Evolutionary conservation across 225 moss, liverwort and hornwort genomes (phyloP).

Genomic region (Sphagnum tenellum): DNA sequence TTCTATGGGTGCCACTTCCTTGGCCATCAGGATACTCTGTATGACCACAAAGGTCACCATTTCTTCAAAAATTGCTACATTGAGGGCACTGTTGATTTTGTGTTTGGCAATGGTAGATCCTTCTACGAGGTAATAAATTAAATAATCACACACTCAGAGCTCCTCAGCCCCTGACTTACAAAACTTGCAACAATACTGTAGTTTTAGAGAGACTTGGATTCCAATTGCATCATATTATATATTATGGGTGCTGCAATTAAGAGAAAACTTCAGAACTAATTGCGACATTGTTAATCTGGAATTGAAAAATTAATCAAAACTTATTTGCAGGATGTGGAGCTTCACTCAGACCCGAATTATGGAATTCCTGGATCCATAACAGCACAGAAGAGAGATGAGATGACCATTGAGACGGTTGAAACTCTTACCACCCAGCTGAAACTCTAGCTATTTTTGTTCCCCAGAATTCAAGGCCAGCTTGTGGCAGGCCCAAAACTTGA

Average conservation of each 20-base stretch:
- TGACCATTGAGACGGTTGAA: slow-evolving; percentile 29
- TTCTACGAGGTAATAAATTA: slow-evolving; percentile 33
- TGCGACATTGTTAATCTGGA: neutral
- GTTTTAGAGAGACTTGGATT: neutral
- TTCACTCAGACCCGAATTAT: slow-evolving; percentile 15
- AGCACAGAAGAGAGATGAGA: slow-evolving; percentile 44
- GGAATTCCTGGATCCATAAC: slow-evolving; percentile 40
- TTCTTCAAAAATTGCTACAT: slow-evolving; percentile 55
- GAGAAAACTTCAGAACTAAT: neutral
- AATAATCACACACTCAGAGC: neutral
- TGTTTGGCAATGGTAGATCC: slow-evolving; percentile 66
- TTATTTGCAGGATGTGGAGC: slow-evolving; percentile 24
- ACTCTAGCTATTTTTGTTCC: too few relatives aligned
- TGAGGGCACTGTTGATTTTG: slow-evolving; percentile 56
- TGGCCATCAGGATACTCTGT: slow-evolving; percentile 58
- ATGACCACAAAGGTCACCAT: slow-evolving; percentile 65
- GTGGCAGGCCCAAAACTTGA: too few relatives aligned
- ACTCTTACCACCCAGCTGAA: neutral
- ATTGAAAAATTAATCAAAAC: neutral
- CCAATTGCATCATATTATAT: neutral
- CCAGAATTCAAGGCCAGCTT: too few relatives aligned
- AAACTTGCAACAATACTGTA: too few relatives aligned
- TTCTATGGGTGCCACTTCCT: slow-evolving; percentile 51
- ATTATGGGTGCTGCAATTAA: neutral
- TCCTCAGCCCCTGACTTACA: too few relatives aligned